Percentiles rank a stretch among this genome's conserved stretches.
Conservation (phyloP, 768 basidiomycete genomes). For the Agaricus sinodeliciosus region DNA sequence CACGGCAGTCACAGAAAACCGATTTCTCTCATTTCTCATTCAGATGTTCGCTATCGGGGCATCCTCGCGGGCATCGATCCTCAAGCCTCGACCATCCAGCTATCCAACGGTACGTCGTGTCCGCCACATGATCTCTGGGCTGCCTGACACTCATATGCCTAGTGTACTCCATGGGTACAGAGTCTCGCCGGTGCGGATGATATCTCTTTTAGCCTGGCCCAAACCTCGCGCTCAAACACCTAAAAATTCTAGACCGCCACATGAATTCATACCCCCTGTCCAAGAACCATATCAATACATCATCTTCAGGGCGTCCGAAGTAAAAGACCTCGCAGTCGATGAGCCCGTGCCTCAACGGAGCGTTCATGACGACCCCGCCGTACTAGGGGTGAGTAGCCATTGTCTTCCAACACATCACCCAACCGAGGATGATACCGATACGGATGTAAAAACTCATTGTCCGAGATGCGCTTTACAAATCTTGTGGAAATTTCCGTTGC, state of each 20-base stretch:
- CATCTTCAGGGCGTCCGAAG: slow-evolving; percentile 86
- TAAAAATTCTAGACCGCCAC: slow-evolving; percentile 44
- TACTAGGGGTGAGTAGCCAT: slow-evolving; percentile 52
- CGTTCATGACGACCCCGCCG: slow-evolving; percentile 80
- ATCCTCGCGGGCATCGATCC: slow-evolving; percentile 86
- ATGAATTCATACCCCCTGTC: slow-evolving; percentile 78
- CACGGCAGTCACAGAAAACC: slow-evolving; percentile 52
- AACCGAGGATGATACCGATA: slow-evolving; percentile 21
- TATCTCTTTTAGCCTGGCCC: slow-evolving; percentile 1
- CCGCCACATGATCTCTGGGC: neutral
- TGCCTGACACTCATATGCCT: slow-evolving; percentile 12
- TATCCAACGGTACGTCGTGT: slow-evolving; percentile 65
- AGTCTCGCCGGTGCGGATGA: slow-evolving; percentile 67
- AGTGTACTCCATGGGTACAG: slow-evolving; percentile 89
- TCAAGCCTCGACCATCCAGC: slow-evolving; percentile 77
- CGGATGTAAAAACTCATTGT: slow-evolving; percentile 23
- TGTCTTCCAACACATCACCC: slow-evolving; percentile 19
- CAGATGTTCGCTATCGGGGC: slow-evolving; percentile 86
- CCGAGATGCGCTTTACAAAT: slow-evolving; percentile 34
- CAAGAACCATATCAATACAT: slow-evolving; percentile 85
- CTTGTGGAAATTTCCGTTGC: slow-evolving; percentile 52
- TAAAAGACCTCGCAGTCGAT: slow-evolving; percentile 85
- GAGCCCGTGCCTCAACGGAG: slow-evolving; percentile 53
- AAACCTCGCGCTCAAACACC: neutral
- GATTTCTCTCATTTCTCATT: slow-evolving; percentile 86